phyloP scores from a whole-genome alignment of 371 early-diverging fungal species.

The Apophysomyces ossiformis region DNA sequence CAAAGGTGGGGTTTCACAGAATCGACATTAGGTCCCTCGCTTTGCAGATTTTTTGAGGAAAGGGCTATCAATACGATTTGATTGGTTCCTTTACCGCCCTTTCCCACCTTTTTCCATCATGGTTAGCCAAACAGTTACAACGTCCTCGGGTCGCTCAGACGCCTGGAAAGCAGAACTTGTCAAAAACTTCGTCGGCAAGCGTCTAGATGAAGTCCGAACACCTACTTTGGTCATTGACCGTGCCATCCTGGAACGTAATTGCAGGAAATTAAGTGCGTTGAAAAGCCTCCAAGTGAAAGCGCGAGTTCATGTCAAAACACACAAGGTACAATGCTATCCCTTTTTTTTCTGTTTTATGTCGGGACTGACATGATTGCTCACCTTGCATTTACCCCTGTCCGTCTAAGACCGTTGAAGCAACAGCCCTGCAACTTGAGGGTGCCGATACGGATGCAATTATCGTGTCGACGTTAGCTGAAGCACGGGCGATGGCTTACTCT shows the following conservation, averaged over 20 bases:
- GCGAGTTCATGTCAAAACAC: conserved; percentile 53
- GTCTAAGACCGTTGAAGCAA: conserved; percentile 40
- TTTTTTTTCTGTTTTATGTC: background rate
- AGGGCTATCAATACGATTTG: too few relatives aligned
- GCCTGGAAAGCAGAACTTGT: background rate
- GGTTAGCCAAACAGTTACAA: background rate
- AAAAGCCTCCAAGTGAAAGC: conserved; percentile 29
- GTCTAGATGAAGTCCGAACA: conserved; percentile 35
- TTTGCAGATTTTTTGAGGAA: too few relatives aligned
- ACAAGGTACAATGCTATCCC: conserved; percentile 34
- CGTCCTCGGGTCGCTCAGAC: background rate
- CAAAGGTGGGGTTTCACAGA: too few relatives aligned
- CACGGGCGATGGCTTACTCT: conserved; percentile 37
- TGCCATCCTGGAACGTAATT: conserved; percentile 35
- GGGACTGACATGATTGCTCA: too few relatives aligned
- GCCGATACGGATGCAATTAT: conserved; percentile 46
- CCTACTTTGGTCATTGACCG: conserved; percentile 45
- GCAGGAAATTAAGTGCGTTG: conserved; percentile 28
- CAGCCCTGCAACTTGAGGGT: conserved; percentile 40
- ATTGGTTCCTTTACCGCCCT: too few relatives aligned
- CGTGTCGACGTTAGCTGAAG: conserved; percentile 51
- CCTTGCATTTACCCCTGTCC: background rate
- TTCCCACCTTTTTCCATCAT: background rate
- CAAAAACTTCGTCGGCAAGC: background rate
- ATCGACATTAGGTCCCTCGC: too few relatives aligned